Base-by-base conservation (phyloP, 2,329 filamentous ascomycete species). In the Fusarium aywerte region DNA sequence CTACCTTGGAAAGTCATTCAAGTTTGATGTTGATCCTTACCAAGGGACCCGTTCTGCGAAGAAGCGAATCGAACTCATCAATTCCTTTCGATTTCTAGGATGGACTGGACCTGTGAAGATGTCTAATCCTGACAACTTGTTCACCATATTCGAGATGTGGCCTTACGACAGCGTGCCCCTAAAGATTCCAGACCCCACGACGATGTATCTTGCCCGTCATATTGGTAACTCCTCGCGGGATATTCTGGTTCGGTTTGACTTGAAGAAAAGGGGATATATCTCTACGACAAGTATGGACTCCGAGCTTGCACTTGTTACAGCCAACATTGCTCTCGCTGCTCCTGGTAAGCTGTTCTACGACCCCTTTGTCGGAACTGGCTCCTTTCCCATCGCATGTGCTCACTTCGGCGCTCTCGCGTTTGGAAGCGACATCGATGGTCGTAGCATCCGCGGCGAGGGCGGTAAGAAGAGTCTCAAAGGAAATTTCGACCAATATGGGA, bases 241-340 rank as follows among this genome's bases (percentile, higher is more conserved):
- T 52, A 82, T 90, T 7, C 84, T 92, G 31, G 82, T 86, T 33
- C 90, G 85, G 23, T 96, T 94, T 74, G 93, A 97, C 76, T 84
- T 99, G 21, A 99, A 99, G 83, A 97, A 97, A 79, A 84, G 96
- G 27, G 85, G 86, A 36, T 99, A 99, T 76, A 98, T 99, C 73
- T 93, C 91, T 70, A 98, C 95, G 0, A 99, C 96, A 0, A 96
- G 92, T 43, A 98, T 99, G 96, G 96, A 99, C 76, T 92, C 95
- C 0, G 96, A 98, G 77, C 84, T 99, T 40, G 92, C 93, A 13
- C 85, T 99, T 1, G 82, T 99, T 21, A 97, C 94, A 1, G 96
- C 95, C 3, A 99, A 98, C 74, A 89, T 99, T 70, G 92, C 92
- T 0, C 87, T 92, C 15, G 93, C 93, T 0, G 89, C 82, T 0